These are phyloP conservation scores for Glycine soja DNA, from an alignment of 306 rosid species.

Conservation along the genomic window DNA sequence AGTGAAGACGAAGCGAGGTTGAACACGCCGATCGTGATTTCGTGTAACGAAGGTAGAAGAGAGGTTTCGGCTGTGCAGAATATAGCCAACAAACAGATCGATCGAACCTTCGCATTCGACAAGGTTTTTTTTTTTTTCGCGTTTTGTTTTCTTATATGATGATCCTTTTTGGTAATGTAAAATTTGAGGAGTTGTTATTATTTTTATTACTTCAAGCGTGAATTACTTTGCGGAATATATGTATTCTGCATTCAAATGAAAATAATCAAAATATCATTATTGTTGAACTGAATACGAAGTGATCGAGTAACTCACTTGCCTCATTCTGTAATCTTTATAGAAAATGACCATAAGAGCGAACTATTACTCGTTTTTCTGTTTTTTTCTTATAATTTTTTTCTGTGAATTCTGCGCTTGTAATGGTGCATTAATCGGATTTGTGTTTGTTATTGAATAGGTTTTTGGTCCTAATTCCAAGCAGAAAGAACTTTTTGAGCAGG, in stretches of 20 bases:
- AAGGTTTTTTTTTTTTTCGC: constrained; percentile 59
- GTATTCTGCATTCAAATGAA: background rate
- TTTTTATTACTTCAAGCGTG: background rate
- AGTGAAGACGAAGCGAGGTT: constrained; percentile 84
- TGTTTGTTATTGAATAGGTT: constrained; percentile 51
- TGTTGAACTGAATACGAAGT: background rate
- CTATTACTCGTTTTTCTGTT: background rate
- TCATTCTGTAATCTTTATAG: background rate
- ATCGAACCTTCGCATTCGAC: constrained; percentile 91
- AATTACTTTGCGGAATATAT: background rate
- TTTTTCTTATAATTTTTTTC: background rate
- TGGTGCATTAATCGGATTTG: background rate
- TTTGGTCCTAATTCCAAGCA: constrained; percentile 94
- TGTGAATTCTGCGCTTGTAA: background rate
- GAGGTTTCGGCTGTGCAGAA: constrained; percentile 92
- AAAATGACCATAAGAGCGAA: background rate
- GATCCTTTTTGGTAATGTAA: background rate
- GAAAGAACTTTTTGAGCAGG: constrained; percentile 87
- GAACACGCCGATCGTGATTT: constrained; percentile 92
- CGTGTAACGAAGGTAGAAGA: constrained; percentile 80
- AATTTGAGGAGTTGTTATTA: background rate
- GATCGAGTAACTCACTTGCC: background rate
- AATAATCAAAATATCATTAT: background rate
- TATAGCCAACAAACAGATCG: constrained; percentile 99
- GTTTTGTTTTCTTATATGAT: background rate